Evolutionary conservation across 2,329 filamentous ascomycete species (phyloP).

Genomic region (Pestalotiopsis sp.): DNA sequence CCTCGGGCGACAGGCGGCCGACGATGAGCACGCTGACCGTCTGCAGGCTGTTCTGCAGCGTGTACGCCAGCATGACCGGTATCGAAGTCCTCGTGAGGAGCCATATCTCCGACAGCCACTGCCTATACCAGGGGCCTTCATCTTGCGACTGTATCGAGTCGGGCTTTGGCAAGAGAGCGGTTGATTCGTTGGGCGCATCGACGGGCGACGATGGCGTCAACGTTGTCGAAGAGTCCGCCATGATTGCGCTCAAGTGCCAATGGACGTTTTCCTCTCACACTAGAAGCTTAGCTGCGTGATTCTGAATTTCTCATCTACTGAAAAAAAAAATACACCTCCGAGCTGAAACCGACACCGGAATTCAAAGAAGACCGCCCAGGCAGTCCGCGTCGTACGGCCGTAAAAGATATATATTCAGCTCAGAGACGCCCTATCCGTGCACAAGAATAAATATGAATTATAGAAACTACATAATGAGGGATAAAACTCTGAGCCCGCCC

Average conservation of each 20-base stretch:
- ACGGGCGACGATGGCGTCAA: slow-evolving; percentile 3
- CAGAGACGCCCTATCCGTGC: background rate
- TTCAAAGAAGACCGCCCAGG: background rate
- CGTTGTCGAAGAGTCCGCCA: slow-evolving; percentile 3
- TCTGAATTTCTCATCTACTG: no score
- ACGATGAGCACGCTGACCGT: slow-evolving; percentile 81
- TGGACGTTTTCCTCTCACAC: no score
- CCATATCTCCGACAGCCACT: slow-evolving; percentile 62
- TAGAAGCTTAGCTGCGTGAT: background rate
- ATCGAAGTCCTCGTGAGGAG: slow-evolving; percentile 69
- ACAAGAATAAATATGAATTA: background rate
- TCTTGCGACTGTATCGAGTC: background rate
- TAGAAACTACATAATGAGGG: background rate
- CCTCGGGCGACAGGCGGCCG: slow-evolving; percentile 76
- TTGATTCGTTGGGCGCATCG: background rate
- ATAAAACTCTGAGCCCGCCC: background rate
- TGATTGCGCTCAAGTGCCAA: background rate
- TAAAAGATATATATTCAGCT: background rate
- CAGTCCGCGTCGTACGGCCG: background rate
- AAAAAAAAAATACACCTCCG: background rate
- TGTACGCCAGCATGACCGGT: slow-evolving; percentile 83
- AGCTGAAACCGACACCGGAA: background rate
- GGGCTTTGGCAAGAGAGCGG: slow-evolving; percentile 4
- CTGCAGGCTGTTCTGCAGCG: slow-evolving; percentile 82
- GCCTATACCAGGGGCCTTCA: slow-evolving; percentile 1